These are phyloP conservation scores for Euphorbia tirucalli DNA, from an alignment of 345 rosid species.

Conservation along the genomic window DNA sequence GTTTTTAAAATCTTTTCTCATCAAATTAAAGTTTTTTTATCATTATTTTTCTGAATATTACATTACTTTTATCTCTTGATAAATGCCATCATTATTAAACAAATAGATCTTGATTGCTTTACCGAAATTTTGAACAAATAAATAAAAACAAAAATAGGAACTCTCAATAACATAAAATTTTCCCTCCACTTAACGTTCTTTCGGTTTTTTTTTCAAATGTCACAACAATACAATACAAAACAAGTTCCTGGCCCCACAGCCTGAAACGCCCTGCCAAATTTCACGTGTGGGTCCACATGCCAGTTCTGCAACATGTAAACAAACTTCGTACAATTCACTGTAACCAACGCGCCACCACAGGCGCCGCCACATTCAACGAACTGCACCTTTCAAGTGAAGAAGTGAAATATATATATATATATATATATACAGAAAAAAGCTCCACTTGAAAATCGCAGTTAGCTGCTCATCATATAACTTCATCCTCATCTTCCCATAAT, in stretches of 20 bases:
- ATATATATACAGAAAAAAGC: not conserved
- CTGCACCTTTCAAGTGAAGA: conserved; percentile 26
- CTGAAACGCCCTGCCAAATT: conserved; percentile 4
- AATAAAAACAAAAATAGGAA: not conserved
- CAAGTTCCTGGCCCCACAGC: conserved; percentile 4
- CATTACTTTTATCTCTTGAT: too few relatives aligned
- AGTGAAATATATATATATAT: too few relatives aligned
- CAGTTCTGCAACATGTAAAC: not conserved
- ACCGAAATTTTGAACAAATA: not conserved
- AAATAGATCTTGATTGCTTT: not conserved
- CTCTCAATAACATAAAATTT: not conserved
- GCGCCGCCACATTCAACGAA: conserved; percentile 9
- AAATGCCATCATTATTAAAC: not conserved
- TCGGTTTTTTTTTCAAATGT: too few relatives aligned
- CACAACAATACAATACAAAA: conserved; percentile 12
- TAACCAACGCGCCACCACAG: conserved; percentile 20
- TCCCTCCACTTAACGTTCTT: not conserved
- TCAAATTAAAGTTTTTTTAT: too few relatives aligned
- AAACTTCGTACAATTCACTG: not conserved
- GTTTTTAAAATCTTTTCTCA: not conserved
- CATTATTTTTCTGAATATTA: too few relatives aligned
- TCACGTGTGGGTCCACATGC: conserved; percentile 15
- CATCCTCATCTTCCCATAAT: not conserved
- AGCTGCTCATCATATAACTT: not conserved
- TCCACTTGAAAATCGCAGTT: conserved; percentile 24